phyloP scores from a whole-genome alignment of 2,329 filamentous ascomycete genomes.

The Sclerotinia sclerotiorum region DNA sequence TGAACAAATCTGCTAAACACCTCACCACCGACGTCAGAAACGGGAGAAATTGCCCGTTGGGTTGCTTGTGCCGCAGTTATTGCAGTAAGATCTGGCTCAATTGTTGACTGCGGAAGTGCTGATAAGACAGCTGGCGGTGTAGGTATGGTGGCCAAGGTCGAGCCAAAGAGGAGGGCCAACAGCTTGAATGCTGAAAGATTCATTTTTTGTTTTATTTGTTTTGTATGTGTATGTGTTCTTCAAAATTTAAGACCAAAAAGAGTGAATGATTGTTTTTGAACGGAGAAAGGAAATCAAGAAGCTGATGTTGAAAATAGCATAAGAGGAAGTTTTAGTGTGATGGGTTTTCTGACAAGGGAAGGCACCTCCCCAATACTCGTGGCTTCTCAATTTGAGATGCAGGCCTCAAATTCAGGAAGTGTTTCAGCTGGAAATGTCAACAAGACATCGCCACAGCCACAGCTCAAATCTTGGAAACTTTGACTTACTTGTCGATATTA shows the following conservation, averaged over 20 bases:
- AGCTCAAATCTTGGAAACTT: background rate
- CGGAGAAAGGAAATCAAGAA: background rate
- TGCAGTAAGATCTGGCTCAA: conserved; percentile 32
- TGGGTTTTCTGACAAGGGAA: background rate
- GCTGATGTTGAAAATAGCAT: background rate
- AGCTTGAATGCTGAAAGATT: background rate
- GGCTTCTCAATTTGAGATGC: background rate
- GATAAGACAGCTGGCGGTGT: background rate
- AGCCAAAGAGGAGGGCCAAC: background rate
- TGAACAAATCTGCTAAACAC: conserved; percentile 60
- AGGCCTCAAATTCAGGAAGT: background rate
- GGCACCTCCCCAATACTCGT: background rate
- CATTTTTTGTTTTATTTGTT: conserved; percentile 7
- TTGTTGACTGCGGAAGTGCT: conserved; percentile 22
- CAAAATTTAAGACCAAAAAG: conserved; percentile 6
- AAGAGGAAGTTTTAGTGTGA: background rate
- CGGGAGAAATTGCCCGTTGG: conserved; percentile 47
- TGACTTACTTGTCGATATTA: background rate
- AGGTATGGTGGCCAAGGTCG: background rate
- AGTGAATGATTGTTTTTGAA: background rate
- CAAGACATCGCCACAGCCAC: background rate
- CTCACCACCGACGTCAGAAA: conserved; percentile 51
- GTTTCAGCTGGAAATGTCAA: background rate
- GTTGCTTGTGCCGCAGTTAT: conserved; percentile 47
- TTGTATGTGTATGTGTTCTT: background rate